Evolutionary conservation across 2,329 filamentous ascomycete genomes (phyloP), one percentile per base, ranked within the genome.

Genomic region (Neofusicoccum umdonicola): DNA sequence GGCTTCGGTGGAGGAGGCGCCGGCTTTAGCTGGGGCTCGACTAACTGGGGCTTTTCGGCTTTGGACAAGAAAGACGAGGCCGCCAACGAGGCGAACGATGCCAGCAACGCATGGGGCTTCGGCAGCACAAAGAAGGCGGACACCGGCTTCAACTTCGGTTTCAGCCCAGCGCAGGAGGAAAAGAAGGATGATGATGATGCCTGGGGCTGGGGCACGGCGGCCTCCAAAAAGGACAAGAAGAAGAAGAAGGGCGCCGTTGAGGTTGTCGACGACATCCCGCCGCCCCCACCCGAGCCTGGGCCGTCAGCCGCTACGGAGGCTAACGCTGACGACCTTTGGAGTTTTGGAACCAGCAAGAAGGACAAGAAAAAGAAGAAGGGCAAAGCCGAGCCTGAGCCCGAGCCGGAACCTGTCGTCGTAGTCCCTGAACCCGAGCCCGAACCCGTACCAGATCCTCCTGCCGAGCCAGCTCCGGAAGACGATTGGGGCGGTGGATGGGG

Each of bases 1-100:
- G 71, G 69, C 67, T 63, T 71, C 37, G 54, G 54, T 34, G 54
- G 54, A 44, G 72, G 68, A 22, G 69, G 67, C 42, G 69, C 76
- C 47, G 73, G 76, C 67, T 78, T 77, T 50, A 71, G 73, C 19
- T 77, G 77, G 50, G 73, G 76, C 62, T 70, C 70, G 2, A 74
- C 73, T 67, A 73, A 73, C 15, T 76, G 73, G 74, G 73, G 71
- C 44, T 71, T 74, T 37, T 35, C 35, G 17, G 50, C 48, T 27
- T 8, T 22, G 37, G 39, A 54, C 35, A 68, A 74, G 62, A 71
- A 71, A 68, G 67, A 72, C 66, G 67, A 65, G 17, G 66, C 63
- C 13, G 66, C 65, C 15, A 63, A 57, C 22, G 56, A 52, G 19
- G 54, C 54, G 22, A 34, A 57, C 15, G 54, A 68, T 31, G 58